phyloP scores from a whole-genome alignment of 805 yeast species.

The Clavispora fructus region DNA sequence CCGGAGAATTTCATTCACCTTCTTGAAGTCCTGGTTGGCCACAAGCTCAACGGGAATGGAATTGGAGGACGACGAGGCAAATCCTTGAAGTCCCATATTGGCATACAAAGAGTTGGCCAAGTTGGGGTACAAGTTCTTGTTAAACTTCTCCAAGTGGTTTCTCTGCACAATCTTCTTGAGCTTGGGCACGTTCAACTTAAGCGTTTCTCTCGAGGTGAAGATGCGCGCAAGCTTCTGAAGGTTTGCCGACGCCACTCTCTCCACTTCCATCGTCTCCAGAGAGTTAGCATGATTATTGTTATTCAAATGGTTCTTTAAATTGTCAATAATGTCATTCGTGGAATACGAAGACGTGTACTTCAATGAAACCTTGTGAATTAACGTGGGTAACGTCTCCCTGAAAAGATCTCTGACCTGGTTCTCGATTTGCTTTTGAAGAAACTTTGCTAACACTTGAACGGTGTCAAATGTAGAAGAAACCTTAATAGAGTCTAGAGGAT shows the following conservation, averaged over 20 bases:
- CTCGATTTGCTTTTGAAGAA: conserved; percentile 78
- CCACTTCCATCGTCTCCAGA: conserved; percentile 10
- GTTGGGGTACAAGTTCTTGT: conserved; percentile 33
- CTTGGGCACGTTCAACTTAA: conserved; percentile 61
- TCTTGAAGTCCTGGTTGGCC: conserved; percentile 20
- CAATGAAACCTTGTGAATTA: conserved; percentile 69
- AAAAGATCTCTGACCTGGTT: conserved; percentile 73
- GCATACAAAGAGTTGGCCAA: conserved; percentile 33
- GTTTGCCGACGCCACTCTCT: conserved; percentile 43
- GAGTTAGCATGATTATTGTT: conserved; percentile 2
- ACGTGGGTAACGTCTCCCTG: conserved; percentile 77
- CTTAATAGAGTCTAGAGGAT: conserved; percentile 77
- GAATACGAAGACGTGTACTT: conserved; percentile 35
- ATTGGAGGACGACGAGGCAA: conserved; percentile 19
- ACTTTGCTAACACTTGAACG: conserved; percentile 76
- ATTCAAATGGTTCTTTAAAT: conserved; percentile 15
- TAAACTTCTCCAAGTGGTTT: conserved; percentile 41
- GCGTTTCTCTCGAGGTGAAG: conserved; percentile 71
- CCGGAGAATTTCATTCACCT: conserved; percentile 33
- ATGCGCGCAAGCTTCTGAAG: conserved; percentile 35
- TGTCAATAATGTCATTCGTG: conserved; percentile 16
- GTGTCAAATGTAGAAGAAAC: conserved; percentile 85
- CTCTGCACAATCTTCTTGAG: conserved; percentile 56
- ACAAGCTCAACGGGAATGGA: conserved; percentile 38
- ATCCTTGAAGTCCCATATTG: conserved; percentile 28